Conservation (phyloP, 345 rosid species). For the Hypericum androsaemum region DNA sequence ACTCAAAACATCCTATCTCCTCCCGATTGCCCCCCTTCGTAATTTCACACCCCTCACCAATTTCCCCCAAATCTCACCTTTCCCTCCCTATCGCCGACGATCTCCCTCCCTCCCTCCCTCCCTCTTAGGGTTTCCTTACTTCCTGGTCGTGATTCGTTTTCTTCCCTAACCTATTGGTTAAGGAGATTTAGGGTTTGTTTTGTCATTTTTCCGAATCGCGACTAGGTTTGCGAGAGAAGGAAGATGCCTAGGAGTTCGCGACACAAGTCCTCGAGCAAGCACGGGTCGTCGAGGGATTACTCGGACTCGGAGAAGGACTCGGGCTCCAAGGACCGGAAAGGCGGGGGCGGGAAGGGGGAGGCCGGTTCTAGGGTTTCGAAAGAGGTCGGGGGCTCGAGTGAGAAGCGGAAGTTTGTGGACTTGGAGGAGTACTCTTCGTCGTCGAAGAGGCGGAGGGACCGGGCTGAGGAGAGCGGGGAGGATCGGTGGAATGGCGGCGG, state of each 20-base stretch:
- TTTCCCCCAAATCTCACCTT: neutral
- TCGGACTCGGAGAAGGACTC: constrained; percentile 84
- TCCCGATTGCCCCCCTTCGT: neutral
- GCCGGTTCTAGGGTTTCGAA: constrained; percentile 42
- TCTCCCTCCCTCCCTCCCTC: neutral
- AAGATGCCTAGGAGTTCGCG: constrained; percentile 86
- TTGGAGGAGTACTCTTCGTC: constrained; percentile 50
- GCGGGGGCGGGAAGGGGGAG: constrained; percentile 46
- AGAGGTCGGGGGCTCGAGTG: constrained; percentile 40
- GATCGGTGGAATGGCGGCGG: constrained; percentile 80
- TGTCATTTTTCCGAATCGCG: constrained; percentile 5
- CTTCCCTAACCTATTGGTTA: too few species aligned
- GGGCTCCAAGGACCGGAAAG: constrained; percentile 51
- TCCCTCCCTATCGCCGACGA: neutral
- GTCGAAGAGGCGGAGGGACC: constrained; percentile 56
- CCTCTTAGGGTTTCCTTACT: too few species aligned
- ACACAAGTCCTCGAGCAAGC: constrained; percentile 82
- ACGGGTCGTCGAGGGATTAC: constrained; percentile 57
- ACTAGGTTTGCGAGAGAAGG: constrained; percentile 9
- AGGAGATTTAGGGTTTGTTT: neutral
- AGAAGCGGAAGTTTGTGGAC: constrained; percentile 54
- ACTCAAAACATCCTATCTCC: too few species aligned
- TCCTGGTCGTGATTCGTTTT: too few species aligned
- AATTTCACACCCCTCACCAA: neutral
- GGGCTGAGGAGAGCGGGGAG: constrained; percentile 36